Percentiles rank a stretch among this genome's conserved stretches.
Evolutionary conservation across 306 rosid species (phyloP).

Genomic region (Arachis hypogaea): DNA sequence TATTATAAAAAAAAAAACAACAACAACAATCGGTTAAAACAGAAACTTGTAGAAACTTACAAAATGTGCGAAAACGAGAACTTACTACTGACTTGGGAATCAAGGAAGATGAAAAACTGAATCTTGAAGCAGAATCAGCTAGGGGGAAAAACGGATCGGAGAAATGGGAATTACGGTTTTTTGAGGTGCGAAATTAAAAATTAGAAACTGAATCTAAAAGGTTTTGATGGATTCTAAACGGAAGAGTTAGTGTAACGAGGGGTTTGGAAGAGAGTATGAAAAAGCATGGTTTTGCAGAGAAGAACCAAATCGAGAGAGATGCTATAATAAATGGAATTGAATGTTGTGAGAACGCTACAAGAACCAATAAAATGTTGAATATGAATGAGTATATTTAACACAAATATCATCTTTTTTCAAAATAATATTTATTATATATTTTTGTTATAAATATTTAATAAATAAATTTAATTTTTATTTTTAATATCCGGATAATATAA

Average conservation of each 20-base stretch:
- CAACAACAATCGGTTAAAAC: conserved; percentile 14
- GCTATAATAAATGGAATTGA: neutral
- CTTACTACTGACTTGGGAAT: conserved; percentile 27
- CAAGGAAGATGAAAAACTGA: conserved; percentile 29
- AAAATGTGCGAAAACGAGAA: neutral
- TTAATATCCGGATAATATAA: too few species aligned
- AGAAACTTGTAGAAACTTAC: neutral
- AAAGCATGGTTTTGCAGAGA: conserved; percentile 6
- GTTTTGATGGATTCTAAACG: neutral
- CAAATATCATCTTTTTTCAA: too few species aligned
- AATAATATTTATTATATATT: too few species aligned
- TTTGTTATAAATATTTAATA: too few species aligned
- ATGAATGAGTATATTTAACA: too few species aligned
- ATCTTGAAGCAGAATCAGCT: neutral
- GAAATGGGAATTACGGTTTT: neutral
- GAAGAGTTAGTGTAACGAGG: neutral
- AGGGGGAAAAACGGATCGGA: conserved; percentile 26
- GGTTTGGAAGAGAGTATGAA: conserved; percentile 24
- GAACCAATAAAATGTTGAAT: neutral
- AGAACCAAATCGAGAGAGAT: neutral
- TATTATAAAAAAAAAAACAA: neutral
- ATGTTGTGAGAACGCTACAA: neutral
- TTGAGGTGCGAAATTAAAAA: neutral
- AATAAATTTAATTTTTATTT: too few species aligned
- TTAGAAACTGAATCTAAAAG: neutral